Evolutionary conservation across 495 filamentous ascomycete species (phyloP).

Genomic region (Filosporella fistucella): DNA sequence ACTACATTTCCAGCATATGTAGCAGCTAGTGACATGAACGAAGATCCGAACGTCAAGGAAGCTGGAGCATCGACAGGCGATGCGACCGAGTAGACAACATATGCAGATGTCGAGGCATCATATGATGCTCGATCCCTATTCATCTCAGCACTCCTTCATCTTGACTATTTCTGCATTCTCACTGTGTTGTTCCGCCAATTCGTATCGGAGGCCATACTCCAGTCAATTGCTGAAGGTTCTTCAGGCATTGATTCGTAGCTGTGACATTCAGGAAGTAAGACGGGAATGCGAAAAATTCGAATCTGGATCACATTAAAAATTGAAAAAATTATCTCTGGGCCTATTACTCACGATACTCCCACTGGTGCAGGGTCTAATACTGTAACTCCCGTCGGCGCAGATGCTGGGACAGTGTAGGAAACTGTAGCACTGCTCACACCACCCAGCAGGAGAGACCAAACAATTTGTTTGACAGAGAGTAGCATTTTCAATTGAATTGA

Average conservation of each 20-base stretch:
- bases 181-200: constrained; percentile 56
- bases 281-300: constrained; percentile 59
- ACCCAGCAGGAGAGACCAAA: constrained; percentile 9
- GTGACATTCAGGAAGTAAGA: constrained; percentile 52
- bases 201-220: constrained; percentile 53
- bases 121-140: constrained; percentile 47
- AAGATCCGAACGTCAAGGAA: constrained; percentile 51
- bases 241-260: constrained; percentile 47
- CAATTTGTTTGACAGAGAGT: neutral
- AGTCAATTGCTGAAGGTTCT: constrained; percentile 48
- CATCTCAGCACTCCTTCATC: too few relatives aligned
- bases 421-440: constrained; percentile 3
- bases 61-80: constrained; percentile 46
- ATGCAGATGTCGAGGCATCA: constrained; percentile 41
- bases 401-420: constrained; percentile 14
- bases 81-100: constrained; percentile 53
- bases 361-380: constrained; percentile 43
- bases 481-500: constrained; percentile 2
- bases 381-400: constrained; percentile 11
- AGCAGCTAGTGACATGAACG: constrained; percentile 48
- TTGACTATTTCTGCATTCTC: constrained; percentile 1
- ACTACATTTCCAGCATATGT: constrained; percentile 48
- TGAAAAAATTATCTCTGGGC: neutral
- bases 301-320: constrained; percentile 21
- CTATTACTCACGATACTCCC: constrained; percentile 43